Conservation (phyloP, 495 filamentous ascomycete species). For the Ramalina peruviana region DNA sequence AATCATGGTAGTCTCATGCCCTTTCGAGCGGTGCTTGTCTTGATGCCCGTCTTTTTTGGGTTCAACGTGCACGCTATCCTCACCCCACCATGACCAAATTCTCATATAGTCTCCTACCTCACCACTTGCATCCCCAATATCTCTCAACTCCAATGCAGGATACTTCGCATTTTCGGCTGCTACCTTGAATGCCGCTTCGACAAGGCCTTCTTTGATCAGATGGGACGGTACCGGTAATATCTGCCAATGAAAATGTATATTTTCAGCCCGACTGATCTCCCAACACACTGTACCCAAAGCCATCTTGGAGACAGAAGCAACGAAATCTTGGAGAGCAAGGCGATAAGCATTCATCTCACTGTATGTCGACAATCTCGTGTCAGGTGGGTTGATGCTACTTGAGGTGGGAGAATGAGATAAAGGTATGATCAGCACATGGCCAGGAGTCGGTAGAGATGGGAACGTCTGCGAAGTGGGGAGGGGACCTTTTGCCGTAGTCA, state of each 20-base stretch:
- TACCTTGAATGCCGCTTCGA: conserved; percentile 72
- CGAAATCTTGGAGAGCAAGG: conserved; percentile 55
- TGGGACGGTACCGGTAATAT: conserved; percentile 63
- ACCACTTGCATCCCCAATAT: conserved; percentile 28
- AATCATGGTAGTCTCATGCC: conserved; percentile 33
- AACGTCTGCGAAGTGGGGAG: conserved; percentile 56
- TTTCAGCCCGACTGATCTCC: conserved; percentile 65
- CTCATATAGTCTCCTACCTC: conserved; percentile 67
- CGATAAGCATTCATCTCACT: conserved; percentile 73
- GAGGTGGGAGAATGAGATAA: conserved; percentile 62
- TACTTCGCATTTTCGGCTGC: conserved; percentile 66
- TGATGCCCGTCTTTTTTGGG: conserved; percentile 20
- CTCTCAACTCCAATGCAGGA: conserved; percentile 33
- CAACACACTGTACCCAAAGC: conserved; percentile 73
- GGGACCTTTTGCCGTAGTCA: conserved; percentile 86
- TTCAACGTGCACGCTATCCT: conserved; percentile 13
- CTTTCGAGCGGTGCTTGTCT: conserved; percentile 8
- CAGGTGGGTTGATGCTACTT: conserved; percentile 40
- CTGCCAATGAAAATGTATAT: conserved; percentile 90
- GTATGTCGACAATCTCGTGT: conserved; percentile 39
- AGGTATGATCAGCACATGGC: conserved; percentile 85
- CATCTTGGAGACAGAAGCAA: conserved; percentile 30
- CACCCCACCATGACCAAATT: conserved; percentile 58
- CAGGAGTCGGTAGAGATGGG: conserved; percentile 56
- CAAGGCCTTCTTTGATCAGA: conserved; percentile 49